phyloP scores from a whole-genome alignment of 164 flowering plant species.

The Tetracentron sinense region DNA sequence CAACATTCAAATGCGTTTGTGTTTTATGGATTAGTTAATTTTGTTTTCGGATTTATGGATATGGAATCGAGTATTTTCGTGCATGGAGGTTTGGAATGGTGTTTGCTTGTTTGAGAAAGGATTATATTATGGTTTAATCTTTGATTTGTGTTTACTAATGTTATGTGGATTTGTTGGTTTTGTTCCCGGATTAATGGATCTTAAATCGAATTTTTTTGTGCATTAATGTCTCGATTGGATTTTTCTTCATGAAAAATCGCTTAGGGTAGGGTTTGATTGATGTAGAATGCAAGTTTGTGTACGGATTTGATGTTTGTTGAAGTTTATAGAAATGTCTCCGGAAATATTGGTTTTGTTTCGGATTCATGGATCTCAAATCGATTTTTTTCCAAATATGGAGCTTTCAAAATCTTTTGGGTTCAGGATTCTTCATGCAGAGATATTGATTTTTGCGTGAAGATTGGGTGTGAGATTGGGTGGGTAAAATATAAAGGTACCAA shows the following conservation, averaged over 20 bases:
- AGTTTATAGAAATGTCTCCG: background rate
- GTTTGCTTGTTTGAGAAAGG: background rate
- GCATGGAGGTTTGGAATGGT: background rate
- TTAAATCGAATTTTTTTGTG: background rate
- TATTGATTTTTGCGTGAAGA: too few relatives aligned
- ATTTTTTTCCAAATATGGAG: background rate
- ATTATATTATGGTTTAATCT: background rate
- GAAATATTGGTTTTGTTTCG: background rate
- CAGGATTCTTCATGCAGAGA: too few relatives aligned
- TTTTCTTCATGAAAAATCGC: background rate
- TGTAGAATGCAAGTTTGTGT: background rate
- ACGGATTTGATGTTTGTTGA: background rate
- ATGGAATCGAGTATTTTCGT: too few relatives aligned
- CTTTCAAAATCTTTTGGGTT: background rate
- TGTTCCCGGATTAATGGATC: background rate
- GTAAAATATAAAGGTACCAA: too few relatives aligned
- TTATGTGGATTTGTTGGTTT: background rate
- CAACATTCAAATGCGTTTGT: background rate
- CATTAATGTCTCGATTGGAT: background rate
- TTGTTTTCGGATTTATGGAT: background rate
- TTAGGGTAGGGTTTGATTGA: background rate
- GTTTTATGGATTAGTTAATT: background rate
- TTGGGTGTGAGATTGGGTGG: too few relatives aligned
- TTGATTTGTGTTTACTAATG: background rate
- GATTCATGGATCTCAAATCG: background rate